Conservation (phyloP, 768 basidiomycete genomes). For the Termitomyces sp. region DNA sequence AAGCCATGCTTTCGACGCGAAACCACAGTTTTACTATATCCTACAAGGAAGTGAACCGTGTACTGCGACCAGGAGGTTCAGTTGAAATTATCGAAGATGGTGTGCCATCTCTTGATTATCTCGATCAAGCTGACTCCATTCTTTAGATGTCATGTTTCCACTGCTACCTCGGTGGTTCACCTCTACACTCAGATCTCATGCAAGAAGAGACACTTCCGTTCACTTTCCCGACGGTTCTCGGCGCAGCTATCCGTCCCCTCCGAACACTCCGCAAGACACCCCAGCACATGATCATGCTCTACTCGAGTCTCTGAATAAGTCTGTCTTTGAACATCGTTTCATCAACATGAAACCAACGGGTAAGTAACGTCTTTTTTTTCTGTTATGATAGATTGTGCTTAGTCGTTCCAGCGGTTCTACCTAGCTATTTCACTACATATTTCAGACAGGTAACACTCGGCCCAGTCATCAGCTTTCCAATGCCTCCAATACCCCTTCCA, state of each 20-base stretch:
- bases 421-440: slow-evolving; percentile 65
- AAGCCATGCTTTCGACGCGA: slow-evolving; percentile 7
- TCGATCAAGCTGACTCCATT: neutral
- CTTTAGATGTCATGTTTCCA: slow-evolving; percentile 70
- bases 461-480: slow-evolving; percentile 58
- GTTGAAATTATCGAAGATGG: slow-evolving; percentile 75
- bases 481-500: slow-evolving; percentile 65
- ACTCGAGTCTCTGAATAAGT: slow-evolving; percentile 59
- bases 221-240: slow-evolving; percentile 45
- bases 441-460: slow-evolving; percentile 61
- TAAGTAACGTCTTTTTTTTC: slow-evolving; percentile 21
- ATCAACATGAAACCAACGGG: slow-evolving; percentile 69
- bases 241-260: slow-evolving; percentile 29
- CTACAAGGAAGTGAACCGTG: slow-evolving; percentile 65
- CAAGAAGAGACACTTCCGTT: slow-evolving; percentile 41
- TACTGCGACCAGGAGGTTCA: slow-evolving; percentile 63
- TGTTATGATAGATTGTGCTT: neutral
- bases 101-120: slow-evolving; percentile 19
- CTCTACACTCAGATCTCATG: slow-evolving; percentile 52
- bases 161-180: slow-evolving; percentile 75
- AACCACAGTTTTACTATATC: neutral
- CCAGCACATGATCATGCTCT: slow-evolving; percentile 63
- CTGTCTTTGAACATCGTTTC: slow-evolving; percentile 67
- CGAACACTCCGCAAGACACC: slow-evolving; percentile 23
- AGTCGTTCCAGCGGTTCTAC: slow-evolving; percentile 47